Percentiles rank a stretch among this genome's conserved stretches.
phyloP scores from a whole-genome alignment of 768 basidiomycete species.

The Psilocybe tampanensis region DNA sequence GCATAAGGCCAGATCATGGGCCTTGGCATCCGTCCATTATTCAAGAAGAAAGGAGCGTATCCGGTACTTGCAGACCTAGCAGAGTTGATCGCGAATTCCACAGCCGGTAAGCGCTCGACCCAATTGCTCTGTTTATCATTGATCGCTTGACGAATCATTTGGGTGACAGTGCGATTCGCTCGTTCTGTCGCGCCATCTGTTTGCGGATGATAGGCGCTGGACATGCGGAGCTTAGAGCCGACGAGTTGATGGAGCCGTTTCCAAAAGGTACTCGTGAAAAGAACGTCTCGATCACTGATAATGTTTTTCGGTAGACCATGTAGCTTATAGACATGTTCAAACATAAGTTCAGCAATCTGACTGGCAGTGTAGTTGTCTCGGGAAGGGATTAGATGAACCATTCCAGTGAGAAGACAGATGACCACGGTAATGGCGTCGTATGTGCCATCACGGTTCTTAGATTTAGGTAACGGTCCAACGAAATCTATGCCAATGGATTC shows the following conservation, averaged over 20 bases:
- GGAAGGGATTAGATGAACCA: constrained; percentile 29
- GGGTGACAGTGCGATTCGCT: constrained; percentile 30
- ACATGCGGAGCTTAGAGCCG: constrained; percentile 23
- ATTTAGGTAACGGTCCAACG: constrained; percentile 15
- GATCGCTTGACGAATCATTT: constrained; percentile 30
- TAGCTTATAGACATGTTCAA: constrained; percentile 33
- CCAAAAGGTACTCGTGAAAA: constrained; percentile 48
- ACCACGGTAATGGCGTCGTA: constrained; percentile 32
- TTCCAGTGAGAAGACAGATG: constrained; percentile 24
- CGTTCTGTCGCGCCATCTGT: constrained; percentile 41
- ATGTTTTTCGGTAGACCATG: constrained; percentile 42
- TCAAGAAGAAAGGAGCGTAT: constrained; percentile 20
- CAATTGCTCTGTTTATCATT: constrained; percentile 30
- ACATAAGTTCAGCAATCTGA: constrained; percentile 37
- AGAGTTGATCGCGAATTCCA: constrained; percentile 17
- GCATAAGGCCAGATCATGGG: constrained; percentile 13
- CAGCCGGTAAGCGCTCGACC: constrained; percentile 25
- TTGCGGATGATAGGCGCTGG: constrained; percentile 39
- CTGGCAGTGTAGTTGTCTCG: constrained; percentile 27
- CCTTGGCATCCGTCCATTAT: constrained; percentile 8
- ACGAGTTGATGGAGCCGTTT: constrained; percentile 25
- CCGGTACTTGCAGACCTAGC: constrained; percentile 16
- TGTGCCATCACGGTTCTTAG: constrained; percentile 14
- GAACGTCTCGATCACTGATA: constrained; percentile 39
- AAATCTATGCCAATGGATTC: constrained; percentile 20